Conservation (phyloP, 345 rosid genomes). For the Viola odorata region DNA sequence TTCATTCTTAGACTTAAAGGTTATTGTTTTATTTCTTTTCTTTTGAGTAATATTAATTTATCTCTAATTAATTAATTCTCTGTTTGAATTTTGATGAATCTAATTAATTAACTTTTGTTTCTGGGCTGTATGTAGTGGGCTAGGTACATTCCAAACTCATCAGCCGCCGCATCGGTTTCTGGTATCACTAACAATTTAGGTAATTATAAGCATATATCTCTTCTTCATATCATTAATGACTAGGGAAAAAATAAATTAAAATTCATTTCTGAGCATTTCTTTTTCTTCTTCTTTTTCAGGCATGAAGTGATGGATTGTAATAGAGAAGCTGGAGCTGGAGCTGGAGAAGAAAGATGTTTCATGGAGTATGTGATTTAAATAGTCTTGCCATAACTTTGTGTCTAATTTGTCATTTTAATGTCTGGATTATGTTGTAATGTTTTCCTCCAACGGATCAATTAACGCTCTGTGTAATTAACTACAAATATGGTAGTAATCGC, state of each 20-base stretch:
- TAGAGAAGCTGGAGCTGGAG: not conserved
- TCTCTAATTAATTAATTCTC: not conserved
- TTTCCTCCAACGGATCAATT: too few species aligned
- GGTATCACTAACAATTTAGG: conserved; percentile 53
- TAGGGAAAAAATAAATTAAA: not conserved
- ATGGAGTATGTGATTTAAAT: too few species aligned
- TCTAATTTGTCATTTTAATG: too few species aligned
- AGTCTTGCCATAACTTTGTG: too few species aligned
- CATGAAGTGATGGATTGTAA: not conserved
- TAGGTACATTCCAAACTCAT: conserved; percentile 80
- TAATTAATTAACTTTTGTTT: not conserved
- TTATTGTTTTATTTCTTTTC: not conserved
- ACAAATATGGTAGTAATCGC: too few species aligned
- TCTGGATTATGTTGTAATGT: too few species aligned
- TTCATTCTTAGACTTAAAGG: not conserved
- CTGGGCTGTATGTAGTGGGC: conserved; percentile 53
- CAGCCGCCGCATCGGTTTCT: conserved; percentile 42
- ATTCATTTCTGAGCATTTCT: not conserved
- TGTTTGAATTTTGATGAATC: not conserved
- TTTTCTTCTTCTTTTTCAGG: not conserved
- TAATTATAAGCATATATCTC: not conserved
- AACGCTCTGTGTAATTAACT: too few species aligned
- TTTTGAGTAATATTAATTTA: not conserved
- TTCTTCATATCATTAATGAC: not conserved
- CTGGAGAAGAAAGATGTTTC: too few species aligned